These are phyloP conservation scores for Aspergillus fischeri DNA, from an alignment of 2,329 filamentous ascomycete species.

Conservation along the genomic window DNA sequence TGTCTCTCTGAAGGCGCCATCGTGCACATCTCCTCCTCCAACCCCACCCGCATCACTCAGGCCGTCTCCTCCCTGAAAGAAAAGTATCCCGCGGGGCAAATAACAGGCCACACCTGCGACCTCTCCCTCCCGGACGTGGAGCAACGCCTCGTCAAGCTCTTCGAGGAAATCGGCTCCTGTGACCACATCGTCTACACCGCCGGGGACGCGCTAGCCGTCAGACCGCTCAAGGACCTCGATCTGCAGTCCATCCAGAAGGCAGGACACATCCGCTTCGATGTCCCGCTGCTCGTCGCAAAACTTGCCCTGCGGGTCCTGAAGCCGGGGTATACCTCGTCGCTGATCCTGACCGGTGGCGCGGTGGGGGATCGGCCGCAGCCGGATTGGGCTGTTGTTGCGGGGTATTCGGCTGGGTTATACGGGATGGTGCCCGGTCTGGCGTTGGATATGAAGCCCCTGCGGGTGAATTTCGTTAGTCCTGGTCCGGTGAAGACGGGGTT, in stretches of 20 bases:
- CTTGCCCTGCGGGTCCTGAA: conserved; percentile 34
- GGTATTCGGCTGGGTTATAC: conserved; percentile 23
- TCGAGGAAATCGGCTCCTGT: conserved; percentile 21
- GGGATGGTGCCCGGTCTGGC: conserved; percentile 37
- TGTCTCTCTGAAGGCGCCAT: conserved; percentile 46
- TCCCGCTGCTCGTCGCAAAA: conserved; percentile 38
- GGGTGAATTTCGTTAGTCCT: conserved; percentile 41
- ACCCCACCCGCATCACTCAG: conserved; percentile 32
- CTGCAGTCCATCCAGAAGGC: conserved; percentile 15
- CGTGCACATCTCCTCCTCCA: conserved; percentile 48
- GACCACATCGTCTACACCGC: conserved; percentile 53
- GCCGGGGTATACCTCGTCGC: conserved; percentile 22
- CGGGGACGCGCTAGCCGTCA: conserved; percentile 32
- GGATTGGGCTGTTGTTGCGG: conserved; percentile 29
- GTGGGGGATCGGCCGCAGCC: conserved; percentile 31
- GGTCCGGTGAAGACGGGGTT: conserved; percentile 42
- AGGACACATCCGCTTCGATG: conserved; percentile 34
- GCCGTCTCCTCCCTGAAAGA: conserved; percentile 39
- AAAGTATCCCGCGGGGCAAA: conserved; percentile 39
- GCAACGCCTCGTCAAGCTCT: conserved; percentile 36
- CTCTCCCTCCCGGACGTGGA: conserved; percentile 43
- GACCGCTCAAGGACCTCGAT: conserved; percentile 20
- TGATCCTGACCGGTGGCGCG: conserved; percentile 41
- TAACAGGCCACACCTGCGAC: conserved; percentile 44
- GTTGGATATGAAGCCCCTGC: conserved; percentile 39